Evolutionary conservation across 1,139 yeast species (phyloP).

Genomic region (Zygosaccharomyces sapae): DNA sequence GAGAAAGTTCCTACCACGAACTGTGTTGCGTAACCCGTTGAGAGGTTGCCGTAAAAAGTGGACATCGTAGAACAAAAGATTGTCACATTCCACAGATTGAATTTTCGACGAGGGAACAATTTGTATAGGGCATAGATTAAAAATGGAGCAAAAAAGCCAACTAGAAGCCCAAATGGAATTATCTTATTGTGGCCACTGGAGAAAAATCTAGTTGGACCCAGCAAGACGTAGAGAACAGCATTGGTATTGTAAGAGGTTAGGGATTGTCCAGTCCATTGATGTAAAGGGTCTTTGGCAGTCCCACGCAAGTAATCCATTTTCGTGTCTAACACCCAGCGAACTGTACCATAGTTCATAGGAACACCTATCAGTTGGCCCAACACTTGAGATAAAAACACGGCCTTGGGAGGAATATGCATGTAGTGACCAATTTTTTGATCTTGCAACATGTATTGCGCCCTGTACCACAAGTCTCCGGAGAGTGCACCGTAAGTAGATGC

Average conservation of each 20-base stretch:
- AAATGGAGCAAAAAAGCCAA: constrained; percentile 43
- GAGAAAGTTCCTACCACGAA: constrained; percentile 46
- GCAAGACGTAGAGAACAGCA: constrained; percentile 48
- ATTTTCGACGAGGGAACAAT: constrained; percentile 24
- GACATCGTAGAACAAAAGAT: constrained; percentile 49
- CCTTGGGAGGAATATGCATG: constrained; percentile 46
- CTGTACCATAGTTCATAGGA: constrained; percentile 46
- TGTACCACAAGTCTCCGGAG: constrained; percentile 52
- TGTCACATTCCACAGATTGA: constrained; percentile 46
- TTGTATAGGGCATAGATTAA: constrained; percentile 37
- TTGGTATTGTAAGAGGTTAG: constrained; percentile 44
- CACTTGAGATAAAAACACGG: constrained; percentile 47
- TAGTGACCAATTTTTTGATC: constrained; percentile 49
- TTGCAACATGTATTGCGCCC: constrained; percentile 49
- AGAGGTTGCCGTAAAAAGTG: constrained; percentile 47
- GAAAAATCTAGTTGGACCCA: constrained; percentile 46
- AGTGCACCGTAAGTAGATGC: constrained; percentile 49
- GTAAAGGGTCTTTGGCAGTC: constrained; percentile 41
- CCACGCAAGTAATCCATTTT: constrained; percentile 43
- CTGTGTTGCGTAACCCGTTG: constrained; percentile 48
- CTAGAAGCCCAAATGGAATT: constrained; percentile 44
- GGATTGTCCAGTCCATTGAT: constrained; percentile 52
- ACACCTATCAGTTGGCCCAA: constrained; percentile 49
- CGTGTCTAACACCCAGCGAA: constrained; percentile 44
- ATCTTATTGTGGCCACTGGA: constrained; percentile 37